Evolutionary conservation across 495 filamentous ascomycete genomes (phyloP).

Genomic region (Penicillium antarcticum): DNA sequence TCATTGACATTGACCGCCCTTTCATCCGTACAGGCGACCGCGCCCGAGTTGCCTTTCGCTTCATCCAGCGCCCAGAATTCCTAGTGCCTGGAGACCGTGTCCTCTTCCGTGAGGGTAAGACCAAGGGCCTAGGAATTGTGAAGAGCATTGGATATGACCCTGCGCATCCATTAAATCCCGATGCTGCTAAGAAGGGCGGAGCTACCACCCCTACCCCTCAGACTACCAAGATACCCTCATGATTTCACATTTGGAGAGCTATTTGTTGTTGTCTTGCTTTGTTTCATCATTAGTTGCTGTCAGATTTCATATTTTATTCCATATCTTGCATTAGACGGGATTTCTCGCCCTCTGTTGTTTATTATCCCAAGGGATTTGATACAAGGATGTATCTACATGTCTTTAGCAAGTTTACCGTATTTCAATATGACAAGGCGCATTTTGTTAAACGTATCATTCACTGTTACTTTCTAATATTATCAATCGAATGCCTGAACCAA

Average conservation of each 20-base stretch:
- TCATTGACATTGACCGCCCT: conserved; percentile 96
- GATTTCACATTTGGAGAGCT: background rate
- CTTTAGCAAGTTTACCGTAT: too few species aligned
- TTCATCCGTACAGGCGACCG: conserved; percentile 93
- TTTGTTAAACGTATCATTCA: too few species aligned
- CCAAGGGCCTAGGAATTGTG: conserved; percentile 93
- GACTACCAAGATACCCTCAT: conserved; percentile 6
- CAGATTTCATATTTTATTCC: background rate
- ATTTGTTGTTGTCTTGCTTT: background rate
- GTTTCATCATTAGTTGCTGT: background rate
- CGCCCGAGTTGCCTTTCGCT: conserved; percentile 87
- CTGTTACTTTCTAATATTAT: too few species aligned
- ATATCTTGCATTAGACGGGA: background rate
- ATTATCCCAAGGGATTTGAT: too few species aligned
- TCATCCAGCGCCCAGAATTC: conserved; percentile 96
- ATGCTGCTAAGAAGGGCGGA: conserved; percentile 3
- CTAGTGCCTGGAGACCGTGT: conserved; percentile 83
- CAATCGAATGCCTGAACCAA: too few species aligned
- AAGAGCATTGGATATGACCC: conserved; percentile 88
- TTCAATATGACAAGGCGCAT: too few species aligned
- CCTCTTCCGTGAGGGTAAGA: conserved; percentile 90
- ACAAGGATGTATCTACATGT: too few species aligned
- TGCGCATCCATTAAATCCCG: conserved; percentile 49
- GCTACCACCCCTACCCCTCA: background rate
- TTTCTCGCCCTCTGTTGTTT: too few species aligned